Evolutionary conservation across 768 basidiomycete genomes (phyloP).

Genomic region (Podaxis pistillaris): DNA sequence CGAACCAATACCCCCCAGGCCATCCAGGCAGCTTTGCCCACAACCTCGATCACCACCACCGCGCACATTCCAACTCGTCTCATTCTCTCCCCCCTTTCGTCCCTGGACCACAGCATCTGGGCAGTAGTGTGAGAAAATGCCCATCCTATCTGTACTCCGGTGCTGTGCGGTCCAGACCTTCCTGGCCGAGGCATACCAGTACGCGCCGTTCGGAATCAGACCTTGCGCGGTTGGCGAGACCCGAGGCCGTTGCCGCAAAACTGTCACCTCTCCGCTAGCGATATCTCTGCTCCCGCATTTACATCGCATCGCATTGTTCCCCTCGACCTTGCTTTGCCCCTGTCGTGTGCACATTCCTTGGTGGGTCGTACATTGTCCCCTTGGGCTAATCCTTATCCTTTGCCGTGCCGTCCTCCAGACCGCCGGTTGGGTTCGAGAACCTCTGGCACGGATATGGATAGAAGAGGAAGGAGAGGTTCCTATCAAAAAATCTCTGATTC

Average conservation of each 20-base stretch:
- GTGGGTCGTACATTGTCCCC: background rate
- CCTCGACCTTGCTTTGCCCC: background rate
- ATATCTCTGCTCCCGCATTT: too few species aligned
- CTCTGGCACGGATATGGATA: background rate
- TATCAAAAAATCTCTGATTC: background rate
- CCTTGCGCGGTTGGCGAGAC: background rate
- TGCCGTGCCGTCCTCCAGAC: background rate
- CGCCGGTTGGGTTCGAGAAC: background rate
- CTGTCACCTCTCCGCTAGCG: background rate
- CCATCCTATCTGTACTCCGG: background rate
- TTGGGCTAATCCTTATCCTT: background rate
- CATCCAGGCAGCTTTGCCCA: background rate
- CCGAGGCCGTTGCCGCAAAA: background rate
- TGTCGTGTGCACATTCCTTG: background rate
- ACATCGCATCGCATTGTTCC: background rate
- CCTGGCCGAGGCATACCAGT: background rate
- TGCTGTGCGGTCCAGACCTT: background rate
- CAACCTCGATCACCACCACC: background rate
- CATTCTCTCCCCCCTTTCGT: background rate
- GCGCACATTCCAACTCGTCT: background rate
- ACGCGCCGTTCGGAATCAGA: background rate
- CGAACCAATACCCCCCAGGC: background rate
- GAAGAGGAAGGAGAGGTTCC: background rate
- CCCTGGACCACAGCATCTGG: background rate
- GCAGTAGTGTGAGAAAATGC: background rate